Evolutionary conservation across 2,329 filamentous ascomycete genomes (phyloP), one percentile per base, ranked within the genome.

Genomic region (Penicillium sumatraense): DNA sequence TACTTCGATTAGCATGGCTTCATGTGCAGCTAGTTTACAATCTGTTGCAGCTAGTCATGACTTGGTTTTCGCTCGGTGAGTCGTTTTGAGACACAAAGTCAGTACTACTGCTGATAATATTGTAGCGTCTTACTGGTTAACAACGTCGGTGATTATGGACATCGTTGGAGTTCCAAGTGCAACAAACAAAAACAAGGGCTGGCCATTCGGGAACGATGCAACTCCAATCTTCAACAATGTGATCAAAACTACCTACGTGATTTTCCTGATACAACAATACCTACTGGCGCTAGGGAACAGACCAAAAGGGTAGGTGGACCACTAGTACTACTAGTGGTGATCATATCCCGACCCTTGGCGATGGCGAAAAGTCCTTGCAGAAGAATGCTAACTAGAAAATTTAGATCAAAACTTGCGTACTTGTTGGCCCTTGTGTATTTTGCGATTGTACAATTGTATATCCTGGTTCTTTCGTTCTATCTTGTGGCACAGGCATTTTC

Each of bases 131-230:
- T 98, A 93, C 86, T 98, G 91, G 83, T 86, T 98, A 58, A 97
- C 93, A 24, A 96, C 93, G n/a, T 88, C 88, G 49, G 89, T 97
- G 73, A 96, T 98, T 74, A 96, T 97, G 90, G 88, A 96, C 74
- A 86, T 98, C 51, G 93, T 97, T 71, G 93, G 93, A 66, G 85
- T 80, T 20, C 87, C 89, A 26, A 78, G 80, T 21, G 70, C 77
- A 13, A 75, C 78, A 21, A 81, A 79, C 58, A 67, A 74, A 51
- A 76, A 86, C 48, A 81, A 86, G 59, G 91, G 83, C 54, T 98
- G 91, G 85, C 93, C 93, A 2, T 98, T 97, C 68, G 93, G 93
- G 62, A 88, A 93, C 72, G 84, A 77, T 0, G 91, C 86, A 35
- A 95, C 49, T 3, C 49, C 49, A 8, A 46, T 52, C 20, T 16